These are phyloP conservation scores for Pythium coloratum DNA, from an alignment of 352 stramenopile genomes.

Conservation along the genomic window DNA sequence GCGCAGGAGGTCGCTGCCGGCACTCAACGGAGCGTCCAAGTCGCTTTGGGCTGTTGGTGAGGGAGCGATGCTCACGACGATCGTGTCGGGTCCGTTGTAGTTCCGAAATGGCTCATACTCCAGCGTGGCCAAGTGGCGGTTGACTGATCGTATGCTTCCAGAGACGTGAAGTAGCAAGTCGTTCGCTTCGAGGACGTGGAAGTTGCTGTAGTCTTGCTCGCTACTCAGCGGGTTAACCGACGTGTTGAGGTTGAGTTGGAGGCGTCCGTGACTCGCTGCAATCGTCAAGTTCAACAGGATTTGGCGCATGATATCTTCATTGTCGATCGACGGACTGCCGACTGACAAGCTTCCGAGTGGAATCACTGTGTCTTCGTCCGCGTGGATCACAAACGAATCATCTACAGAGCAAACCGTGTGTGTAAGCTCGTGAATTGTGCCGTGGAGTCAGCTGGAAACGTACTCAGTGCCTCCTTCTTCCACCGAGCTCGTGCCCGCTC, in stretches of 20 bases:
- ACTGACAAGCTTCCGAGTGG: not conserved
- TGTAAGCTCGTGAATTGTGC: too few relatives aligned
- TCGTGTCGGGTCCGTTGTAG: slow-evolving; percentile 42
- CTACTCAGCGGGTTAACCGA: not conserved
- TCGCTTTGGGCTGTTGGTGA: not conserved
- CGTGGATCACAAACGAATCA: not conserved
- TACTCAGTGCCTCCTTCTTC: not conserved
- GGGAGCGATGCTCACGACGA: slow-evolving; percentile 34
- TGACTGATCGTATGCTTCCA: slow-evolving; percentile 4
- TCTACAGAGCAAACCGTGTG: not conserved
- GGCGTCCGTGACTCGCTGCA: slow-evolving; percentile 8
- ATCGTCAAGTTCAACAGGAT: slow-evolving; percentile 1
- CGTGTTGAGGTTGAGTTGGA: not conserved
- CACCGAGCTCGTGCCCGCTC: not conserved
- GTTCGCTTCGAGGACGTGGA: not conserved
- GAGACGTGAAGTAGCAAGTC: not conserved
- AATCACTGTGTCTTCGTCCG: not conserved
- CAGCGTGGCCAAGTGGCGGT: slow-evolving; percentile 24
- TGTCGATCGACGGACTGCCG: not conserved
- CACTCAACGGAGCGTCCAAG: not conserved
- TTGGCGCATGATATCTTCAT: not conserved
- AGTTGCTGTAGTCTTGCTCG: not conserved
- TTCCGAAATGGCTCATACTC: slow-evolving; percentile 31
- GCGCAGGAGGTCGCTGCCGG: slow-evolving; percentile 25
- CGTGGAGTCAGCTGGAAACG: not conserved